Conservation (phyloP, 345 rosid genomes). For the Euphorbia tirucalli region DNA sequence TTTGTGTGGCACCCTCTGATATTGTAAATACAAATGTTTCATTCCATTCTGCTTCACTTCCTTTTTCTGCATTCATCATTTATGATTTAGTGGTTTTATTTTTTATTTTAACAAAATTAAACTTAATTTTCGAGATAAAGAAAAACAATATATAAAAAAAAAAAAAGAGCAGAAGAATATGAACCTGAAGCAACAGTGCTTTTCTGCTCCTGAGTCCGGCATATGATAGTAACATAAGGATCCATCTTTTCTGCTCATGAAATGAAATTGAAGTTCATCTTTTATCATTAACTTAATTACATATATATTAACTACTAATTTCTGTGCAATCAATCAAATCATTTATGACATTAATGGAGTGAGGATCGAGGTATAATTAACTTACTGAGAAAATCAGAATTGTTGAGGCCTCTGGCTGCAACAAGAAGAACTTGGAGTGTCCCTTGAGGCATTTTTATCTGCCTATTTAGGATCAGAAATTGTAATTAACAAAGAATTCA, state of each 20-base stretch:
- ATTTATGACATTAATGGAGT: no score
- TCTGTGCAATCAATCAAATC: no score
- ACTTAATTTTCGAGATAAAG: no score
- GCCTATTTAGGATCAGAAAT: not conserved
- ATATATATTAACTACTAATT: not conserved
- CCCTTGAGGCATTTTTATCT: slow-evolving; percentile 39
- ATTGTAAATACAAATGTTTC: slow-evolving; percentile 33
- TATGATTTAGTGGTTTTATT: no score
- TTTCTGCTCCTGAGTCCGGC: slow-evolving; percentile 70
- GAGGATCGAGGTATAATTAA: no score
- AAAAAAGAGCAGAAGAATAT: not conserved
- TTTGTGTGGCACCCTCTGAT: slow-evolving; percentile 21
- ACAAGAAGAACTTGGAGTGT: slow-evolving; percentile 48
- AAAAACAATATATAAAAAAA: no score
- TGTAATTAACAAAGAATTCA: no score
- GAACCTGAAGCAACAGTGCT: slow-evolving; percentile 72
- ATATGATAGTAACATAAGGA: slow-evolving; percentile 59
- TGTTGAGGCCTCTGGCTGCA: slow-evolving; percentile 42
- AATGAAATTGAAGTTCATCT: not conserved
- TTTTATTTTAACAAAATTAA: no score
- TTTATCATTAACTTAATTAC: no score
- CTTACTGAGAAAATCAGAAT: slow-evolving; percentile 53
- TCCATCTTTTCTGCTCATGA: slow-evolving; percentile 52
- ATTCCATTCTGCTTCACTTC: slow-evolving; percentile 35
- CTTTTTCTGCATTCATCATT: slow-evolving; percentile 51